Evolutionary conservation across 805 yeast species (phyloP).

Genomic region (Schwanniomyces pseudopolymorphus): DNA sequence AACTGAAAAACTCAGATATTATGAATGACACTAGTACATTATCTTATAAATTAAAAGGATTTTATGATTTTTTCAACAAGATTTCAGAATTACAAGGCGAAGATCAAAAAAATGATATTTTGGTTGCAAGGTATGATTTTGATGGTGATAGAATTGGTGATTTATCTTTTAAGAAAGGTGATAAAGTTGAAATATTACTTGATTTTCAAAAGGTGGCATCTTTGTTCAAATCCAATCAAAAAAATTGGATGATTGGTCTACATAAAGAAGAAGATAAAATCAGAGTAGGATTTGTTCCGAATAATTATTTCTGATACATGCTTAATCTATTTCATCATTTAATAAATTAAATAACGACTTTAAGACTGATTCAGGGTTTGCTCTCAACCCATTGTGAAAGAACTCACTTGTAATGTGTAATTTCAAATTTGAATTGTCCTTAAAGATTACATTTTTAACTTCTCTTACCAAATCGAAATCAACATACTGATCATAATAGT

Average conservation of each 20-base stretch:
- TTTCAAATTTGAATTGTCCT: conserved; percentile 34
- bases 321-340: conserved; percentile 39
- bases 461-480: conserved; percentile 43
- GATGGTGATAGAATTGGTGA: conserved; percentile 37
- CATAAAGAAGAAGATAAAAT: conserved; percentile 7
- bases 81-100: conserved; percentile 3
- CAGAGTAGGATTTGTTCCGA: conserved; percentile 40
- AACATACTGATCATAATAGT: conserved; percentile 51
- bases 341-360: conserved; percentile 39
- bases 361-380: conserved; percentile 39
- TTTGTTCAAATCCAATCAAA: conserved; percentile 16
- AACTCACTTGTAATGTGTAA: conserved; percentile 47
- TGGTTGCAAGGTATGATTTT: conserved; percentile 22
- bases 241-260: conserved; percentile 36
- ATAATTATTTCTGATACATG: conserved; percentile 16
- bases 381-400: conserved; percentile 52
- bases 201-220: conserved; percentile 27
- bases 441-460: conserved; percentile 29
- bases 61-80: conserved; percentile 22
- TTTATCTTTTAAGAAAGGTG: conserved; percentile 34
- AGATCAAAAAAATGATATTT: conserved; percentile 5
- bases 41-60: conserved; percentile 24
- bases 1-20: conserved; percentile 4
- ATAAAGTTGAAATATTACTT: conserved; percentile 29
- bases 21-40: conserved; percentile 18